These are phyloP conservation scores for Coemansia sp. DNA, from an alignment of 192 early-diverging fungal genomes.

Conservation along the genomic window DNA sequence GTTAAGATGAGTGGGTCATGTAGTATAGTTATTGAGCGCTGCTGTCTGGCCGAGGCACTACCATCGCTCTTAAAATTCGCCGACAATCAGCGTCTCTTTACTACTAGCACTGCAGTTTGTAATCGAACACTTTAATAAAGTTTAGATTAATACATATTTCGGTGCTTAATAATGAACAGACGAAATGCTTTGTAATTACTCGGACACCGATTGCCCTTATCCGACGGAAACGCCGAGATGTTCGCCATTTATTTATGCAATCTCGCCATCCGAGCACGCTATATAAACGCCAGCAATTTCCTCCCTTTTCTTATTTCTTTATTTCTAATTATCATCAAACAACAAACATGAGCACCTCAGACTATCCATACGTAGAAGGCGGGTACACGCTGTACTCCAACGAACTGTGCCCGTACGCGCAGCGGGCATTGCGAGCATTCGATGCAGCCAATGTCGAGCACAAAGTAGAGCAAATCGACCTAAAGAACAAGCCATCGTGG, in stretches of 20 bases:
- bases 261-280: neutral
- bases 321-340: neutral
- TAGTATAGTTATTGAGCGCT: too few relatives aligned
- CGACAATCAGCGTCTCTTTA: too few relatives aligned
- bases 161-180: neutral
- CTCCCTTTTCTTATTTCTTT: neutral
- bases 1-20: too few relatives aligned
- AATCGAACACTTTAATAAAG: too few relatives aligned
- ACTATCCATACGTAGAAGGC: conserved; percentile 30
- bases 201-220: neutral
- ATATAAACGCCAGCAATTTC: neutral
- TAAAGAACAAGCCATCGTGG: conserved; percentile 64
- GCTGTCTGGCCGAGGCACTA: too few relatives aligned
- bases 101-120: too few relatives aligned
- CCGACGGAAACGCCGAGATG: neutral
- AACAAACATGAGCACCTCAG: conserved; percentile 14
- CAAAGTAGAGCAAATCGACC: conserved; percentile 63
- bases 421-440: conserved; percentile 64
- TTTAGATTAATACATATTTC: neutral
- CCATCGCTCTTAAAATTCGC: too few relatives aligned
- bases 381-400: conserved; percentile 59
- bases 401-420: conserved; percentile 67
- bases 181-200: neutral
- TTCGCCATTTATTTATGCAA: neutral
- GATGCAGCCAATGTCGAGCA: conserved; percentile 56